Base-by-base conservation (phyloP, 805 yeast species). In the Nakazawaea sp. region DNA sequence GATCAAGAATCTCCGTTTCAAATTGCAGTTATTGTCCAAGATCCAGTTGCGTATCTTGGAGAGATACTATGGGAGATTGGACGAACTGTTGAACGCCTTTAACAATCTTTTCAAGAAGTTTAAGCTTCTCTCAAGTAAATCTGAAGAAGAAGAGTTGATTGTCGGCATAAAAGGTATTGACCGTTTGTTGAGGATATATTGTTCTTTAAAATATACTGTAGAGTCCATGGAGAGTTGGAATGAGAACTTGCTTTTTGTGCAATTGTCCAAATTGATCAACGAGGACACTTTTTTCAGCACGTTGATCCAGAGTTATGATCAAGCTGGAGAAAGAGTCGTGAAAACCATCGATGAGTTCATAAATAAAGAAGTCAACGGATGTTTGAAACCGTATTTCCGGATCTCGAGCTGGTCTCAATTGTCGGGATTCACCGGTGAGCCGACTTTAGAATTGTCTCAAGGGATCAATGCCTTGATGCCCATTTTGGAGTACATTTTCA, bases 11-110 rank as follows among this genome's bases (percentile, higher is more conserved):
- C 67, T 70, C 13, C 68, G 69, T 31, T 73, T 66, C 44, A 78
- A 79, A 43, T 59, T 77, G 39, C 66, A 70, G 45, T 78, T 75
- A 43, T 60, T 81, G 6, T 60, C 74, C 15, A 72, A 68, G 17
- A 70, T 81, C 30, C 89, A 81, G 51, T 51, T 80, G 30, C 61
- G 64, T 18, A 49, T 82, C 19, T 48, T 81, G 19, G 81, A 78
- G 35, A 58, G 57, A 28, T 81, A 78, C 49, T 64, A 61, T 42
- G 62, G 58, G 5, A 58, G 59, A 11, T 51, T 78, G 27, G 54
- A 61, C 26, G 61, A 58, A 11, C 63, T 70, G 12, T 55, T 68
- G 21, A 59, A 61, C 23, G 64, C 65, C 2, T 65, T 71, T 43
- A 70, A 64, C 32, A 70, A 45, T 46, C 55, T 51, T 13, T 60